Evolutionary conservation across 2,329 filamentous ascomycete species (phyloP), one percentile per base, ranked within the genome.

Genomic region (Claviceps purpurea): DNA sequence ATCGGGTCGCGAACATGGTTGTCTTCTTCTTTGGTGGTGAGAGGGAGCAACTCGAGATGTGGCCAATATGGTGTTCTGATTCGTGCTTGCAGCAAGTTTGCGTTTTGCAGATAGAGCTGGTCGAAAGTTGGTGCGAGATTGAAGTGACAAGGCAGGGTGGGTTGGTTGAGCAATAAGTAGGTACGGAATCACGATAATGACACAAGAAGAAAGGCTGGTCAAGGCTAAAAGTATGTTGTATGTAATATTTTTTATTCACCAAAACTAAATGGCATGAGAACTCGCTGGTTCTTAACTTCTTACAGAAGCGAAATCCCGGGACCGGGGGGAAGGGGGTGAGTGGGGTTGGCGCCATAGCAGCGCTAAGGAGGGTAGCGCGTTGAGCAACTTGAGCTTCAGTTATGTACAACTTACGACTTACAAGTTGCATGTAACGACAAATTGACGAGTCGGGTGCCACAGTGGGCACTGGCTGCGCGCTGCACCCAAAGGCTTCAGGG

Each of bases 1-100:
- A 70, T 63, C 72, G 70, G 53, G 79, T 79, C 48, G 75, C 68
- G 57, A 77, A 73, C 79, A 83, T 82, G 58, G 14, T 38, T 41
- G 22, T 46, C 7, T 24, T 22, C 24, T 40, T 30, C 7, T 7
- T 10, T 22, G 34, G 14, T 40, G 14, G 10, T 6, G 13, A 49
- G 38, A 13, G 26, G 7, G 38, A 40, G 38, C 5, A 18, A 14
- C 18, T 16, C 10, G 37, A 18, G 7, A 26, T 8, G 43, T 10
- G 24, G n/a, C 26, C 14, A 45, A 13, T 5, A 24, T 20, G 20
- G 7, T 30, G 30, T 10, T 34, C 22, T 45, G 43, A 13, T 26
- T 45, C 24, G 43, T 45, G n/a, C 6, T 30, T 16, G 43, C 13
- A 24, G 41, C n/a, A 34, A n/a, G 41, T 43, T 11, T 43, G 41